These are phyloP conservation scores for Dactylis glomerata DNA, from an alignment of 176 grass and related monocot species.

Conservation along the genomic window DNA sequence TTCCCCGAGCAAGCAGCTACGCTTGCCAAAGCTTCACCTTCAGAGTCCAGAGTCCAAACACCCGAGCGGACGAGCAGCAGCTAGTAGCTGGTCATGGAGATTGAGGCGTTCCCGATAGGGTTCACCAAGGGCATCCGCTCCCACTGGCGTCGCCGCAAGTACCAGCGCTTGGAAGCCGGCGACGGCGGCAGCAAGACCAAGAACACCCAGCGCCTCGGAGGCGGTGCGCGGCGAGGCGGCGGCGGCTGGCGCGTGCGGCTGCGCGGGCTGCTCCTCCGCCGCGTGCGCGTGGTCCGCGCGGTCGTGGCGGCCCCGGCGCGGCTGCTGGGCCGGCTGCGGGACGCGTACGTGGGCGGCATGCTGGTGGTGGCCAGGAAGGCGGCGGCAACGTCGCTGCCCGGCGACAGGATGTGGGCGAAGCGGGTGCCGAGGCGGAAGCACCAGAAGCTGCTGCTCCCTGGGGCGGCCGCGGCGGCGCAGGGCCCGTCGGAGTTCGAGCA, in stretches of 20 bases:
- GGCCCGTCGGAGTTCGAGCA: slow-evolving; percentile 44
- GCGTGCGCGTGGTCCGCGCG: slow-evolving; percentile 25
- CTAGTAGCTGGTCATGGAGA: slow-evolving; percentile 24
- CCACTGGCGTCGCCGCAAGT: slow-evolving; percentile 65
- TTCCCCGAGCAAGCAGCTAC: background rate
- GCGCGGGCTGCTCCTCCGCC: slow-evolving; percentile 31
- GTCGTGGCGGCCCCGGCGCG: background rate
- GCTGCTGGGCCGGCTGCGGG: slow-evolving; percentile 44
- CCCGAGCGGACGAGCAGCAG: background rate
- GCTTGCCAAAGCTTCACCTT: background rate
- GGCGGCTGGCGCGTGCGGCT: slow-evolving; percentile 14
- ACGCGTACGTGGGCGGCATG: slow-evolving; percentile 78
- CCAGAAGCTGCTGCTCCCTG: background rate
- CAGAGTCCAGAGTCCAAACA: background rate
- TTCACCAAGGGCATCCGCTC: slow-evolving; percentile 65
- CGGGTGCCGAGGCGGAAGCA: slow-evolving; percentile 41
- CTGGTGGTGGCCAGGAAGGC: slow-evolving; percentile 46
- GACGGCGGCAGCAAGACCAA: background rate
- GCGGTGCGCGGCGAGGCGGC: slow-evolving; percentile 21
- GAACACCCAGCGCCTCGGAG: slow-evolving; percentile 26
- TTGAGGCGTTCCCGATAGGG: slow-evolving; percentile 55
- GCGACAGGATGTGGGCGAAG: slow-evolving; percentile 34
- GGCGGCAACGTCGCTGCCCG: slow-evolving; percentile 13
- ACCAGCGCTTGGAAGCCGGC: slow-evolving; percentile 42
- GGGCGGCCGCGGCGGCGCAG: background rate